Conservation (phyloP, 768 basidiomycete species). For the Lactarius tabidus region DNA sequence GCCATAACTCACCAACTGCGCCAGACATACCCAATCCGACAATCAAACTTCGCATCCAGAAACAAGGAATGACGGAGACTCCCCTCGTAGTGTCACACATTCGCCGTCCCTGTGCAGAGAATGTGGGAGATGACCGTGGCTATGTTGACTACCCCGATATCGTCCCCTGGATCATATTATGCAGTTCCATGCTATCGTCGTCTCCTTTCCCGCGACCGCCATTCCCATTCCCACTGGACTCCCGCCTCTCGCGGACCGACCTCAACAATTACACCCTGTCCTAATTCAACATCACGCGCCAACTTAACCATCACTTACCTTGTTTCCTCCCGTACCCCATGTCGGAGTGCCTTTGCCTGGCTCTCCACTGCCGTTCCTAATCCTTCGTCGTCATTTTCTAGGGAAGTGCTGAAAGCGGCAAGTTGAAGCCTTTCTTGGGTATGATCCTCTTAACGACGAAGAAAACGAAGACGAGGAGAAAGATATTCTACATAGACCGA, state of each 20-base stretch:
- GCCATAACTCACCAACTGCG: conserved; percentile 15
- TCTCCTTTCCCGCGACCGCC: too few relatives aligned
- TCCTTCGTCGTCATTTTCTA: conserved; percentile 8
- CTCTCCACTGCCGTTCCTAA: conserved; percentile 9
- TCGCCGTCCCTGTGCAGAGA: too few relatives aligned
- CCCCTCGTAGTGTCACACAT: conserved; percentile 38
- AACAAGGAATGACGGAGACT: conserved; percentile 25
- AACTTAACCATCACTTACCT: conserved; percentile 46
- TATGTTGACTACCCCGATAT: too few relatives aligned
- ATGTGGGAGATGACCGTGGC: conserved; percentile 20
- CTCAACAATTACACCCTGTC: conserved; percentile 40
- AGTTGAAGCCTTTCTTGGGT: conserved; percentile 10
- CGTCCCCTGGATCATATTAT: too few relatives aligned
- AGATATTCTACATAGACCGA: conserved; percentile 47
- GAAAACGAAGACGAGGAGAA: conserved; percentile 31
- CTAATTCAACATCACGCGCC: conserved; percentile 28
- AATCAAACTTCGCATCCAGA: background rate
- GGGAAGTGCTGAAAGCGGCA: conserved; percentile 4
- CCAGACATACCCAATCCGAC: background rate
- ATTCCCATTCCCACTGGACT: conserved; percentile 30
- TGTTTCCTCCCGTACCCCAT: conserved; percentile 58
- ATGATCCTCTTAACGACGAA: conserved; percentile 17
- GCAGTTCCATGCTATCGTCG: too few relatives aligned
- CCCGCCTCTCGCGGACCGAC: conserved; percentile 30
- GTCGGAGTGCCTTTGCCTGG: too few relatives aligned